These are phyloP conservation scores for Pleodorina starrii DNA, from an alignment of 139 green algal species.

Conservation along the genomic window DNA sequence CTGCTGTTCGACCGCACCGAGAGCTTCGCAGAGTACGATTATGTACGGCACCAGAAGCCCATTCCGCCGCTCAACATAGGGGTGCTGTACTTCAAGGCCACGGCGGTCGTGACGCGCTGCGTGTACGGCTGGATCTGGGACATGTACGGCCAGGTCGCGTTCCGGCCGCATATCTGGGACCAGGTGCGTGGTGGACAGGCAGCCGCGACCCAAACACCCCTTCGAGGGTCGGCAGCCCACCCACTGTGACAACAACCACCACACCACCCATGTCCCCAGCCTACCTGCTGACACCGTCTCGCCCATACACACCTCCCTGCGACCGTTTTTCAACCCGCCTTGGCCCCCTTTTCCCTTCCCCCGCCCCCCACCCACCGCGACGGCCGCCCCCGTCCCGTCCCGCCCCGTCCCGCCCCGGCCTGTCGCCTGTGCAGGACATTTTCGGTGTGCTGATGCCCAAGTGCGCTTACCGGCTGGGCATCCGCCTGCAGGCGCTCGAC, in stretches of 20 bases:
- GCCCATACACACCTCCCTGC: too few relatives aligned
- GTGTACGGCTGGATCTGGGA: constrained; percentile 46
- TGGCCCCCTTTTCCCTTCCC: too few relatives aligned
- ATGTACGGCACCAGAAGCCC: neutral
- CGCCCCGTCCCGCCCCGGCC: too few relatives aligned
- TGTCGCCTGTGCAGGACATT: constrained; percentile 21
- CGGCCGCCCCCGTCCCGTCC: too few relatives aligned
- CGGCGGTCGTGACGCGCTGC: constrained; percentile 18
- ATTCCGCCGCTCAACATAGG: constrained; percentile 39
- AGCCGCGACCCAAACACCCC: too few relatives aligned
- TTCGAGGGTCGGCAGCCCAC: too few relatives aligned
- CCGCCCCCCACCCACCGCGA: too few relatives aligned
- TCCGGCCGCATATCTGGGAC: constrained; percentile 28
- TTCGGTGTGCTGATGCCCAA: constrained; percentile 17
- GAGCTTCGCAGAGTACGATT: neutral
- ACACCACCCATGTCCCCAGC: too few relatives aligned
- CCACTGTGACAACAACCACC: too few relatives aligned
- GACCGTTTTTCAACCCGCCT: too few relatives aligned
- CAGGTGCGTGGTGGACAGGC: too few relatives aligned
- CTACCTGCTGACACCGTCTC: too few relatives aligned
- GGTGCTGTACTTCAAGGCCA: constrained; percentile 49
- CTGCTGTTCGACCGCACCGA: neutral
- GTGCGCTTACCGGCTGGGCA: neutral
- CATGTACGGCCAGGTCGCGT: constrained; percentile 22
- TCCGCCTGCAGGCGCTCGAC: constrained; percentile 25